Evolutionary conservation across 1,139 yeast genomes (phyloP).

Genomic region (Zhuliangozyma blackwelliae): DNA sequence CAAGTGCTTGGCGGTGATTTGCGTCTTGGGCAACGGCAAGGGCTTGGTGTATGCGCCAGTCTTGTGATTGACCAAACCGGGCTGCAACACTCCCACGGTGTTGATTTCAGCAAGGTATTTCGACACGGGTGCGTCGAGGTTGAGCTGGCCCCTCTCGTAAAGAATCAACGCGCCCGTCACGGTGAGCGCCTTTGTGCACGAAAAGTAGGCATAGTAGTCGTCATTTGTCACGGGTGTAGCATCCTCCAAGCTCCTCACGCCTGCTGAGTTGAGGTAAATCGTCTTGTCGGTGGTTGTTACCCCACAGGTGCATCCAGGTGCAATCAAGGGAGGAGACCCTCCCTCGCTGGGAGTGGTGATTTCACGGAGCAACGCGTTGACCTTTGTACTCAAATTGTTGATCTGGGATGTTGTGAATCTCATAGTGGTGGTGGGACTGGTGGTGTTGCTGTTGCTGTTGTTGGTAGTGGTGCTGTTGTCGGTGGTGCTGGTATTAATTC

Average conservation of each 20-base stretch:
- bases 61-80: slow-evolving; percentile 26
- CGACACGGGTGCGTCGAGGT: slow-evolving; percentile 39
- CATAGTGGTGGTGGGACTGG: slow-evolving; percentile 4
- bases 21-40: slow-evolving; percentile 28
- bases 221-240: slow-evolving; percentile 19
- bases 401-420: slow-evolving; percentile 4
- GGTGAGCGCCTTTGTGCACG: slow-evolving; percentile 49
- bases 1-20: slow-evolving; percentile 45
- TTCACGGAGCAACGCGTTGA: slow-evolving; percentile 14
- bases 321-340: slow-evolving; percentile 13
- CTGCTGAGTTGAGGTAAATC: slow-evolving; percentile 22
- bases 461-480: too few relatives aligned
- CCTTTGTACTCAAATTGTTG: slow-evolving; percentile 5
- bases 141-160: slow-evolving; percentile 40
- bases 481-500: too few relatives aligned
- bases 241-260: slow-evolving; percentile 20
- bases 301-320: slow-evolving; percentile 26
- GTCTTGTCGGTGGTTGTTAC: slow-evolving; percentile 21
- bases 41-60: slow-evolving; percentile 31
- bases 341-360: slow-evolving; percentile 11
- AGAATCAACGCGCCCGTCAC: slow-evolving; percentile 44
- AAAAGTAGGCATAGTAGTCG: slow-evolving; percentile 33
- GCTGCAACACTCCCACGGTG: slow-evolving; percentile 36
- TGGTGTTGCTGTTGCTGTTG: neutral
- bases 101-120: slow-evolving; percentile 39